phyloP scores from a whole-genome alignment of 441 rosid genomes.

The Oxalis stricta region DNA sequence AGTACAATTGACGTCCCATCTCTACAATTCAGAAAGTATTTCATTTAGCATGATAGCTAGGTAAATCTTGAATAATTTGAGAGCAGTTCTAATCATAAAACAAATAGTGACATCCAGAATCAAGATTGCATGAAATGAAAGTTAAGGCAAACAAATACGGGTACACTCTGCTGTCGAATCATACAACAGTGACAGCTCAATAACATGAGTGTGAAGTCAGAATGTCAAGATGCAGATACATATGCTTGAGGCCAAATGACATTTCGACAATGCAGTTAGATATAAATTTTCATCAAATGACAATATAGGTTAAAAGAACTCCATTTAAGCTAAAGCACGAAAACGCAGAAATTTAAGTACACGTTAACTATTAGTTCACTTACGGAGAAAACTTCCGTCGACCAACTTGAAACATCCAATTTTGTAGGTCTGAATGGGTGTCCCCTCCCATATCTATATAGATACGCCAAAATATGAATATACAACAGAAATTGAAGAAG shows the following conservation, averaged over 20 bases:
- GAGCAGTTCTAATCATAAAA: not conserved
- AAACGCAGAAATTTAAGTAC: not conserved
- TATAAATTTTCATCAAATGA: not conserved
- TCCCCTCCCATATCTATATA: conserved; percentile 76
- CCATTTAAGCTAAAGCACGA: conserved; percentile 2
- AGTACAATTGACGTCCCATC: conserved; percentile 82
- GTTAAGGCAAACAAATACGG: too few relatives aligned
- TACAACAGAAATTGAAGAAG: conserved; percentile 9
- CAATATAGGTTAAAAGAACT: not conserved
- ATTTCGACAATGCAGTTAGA: not conserved
- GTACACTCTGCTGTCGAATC: too few relatives aligned
- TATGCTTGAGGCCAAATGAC: too few relatives aligned
- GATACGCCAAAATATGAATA: conserved; percentile 6
- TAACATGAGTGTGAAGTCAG: too few relatives aligned
- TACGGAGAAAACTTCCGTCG: conserved; percentile 87
- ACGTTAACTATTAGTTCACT: conserved; percentile 18
- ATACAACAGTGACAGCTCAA: too few relatives aligned
- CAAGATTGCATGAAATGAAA: not conserved
- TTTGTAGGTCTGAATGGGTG: conserved; percentile 52
- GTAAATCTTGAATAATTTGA: not conserved
- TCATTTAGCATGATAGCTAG: not conserved
- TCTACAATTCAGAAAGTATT: conserved; percentile 18
- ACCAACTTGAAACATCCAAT: conserved; percentile 64
- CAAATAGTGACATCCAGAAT: not conserved
- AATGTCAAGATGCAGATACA: too few relatives aligned